Evolutionary conservation across 2,329 filamentous ascomycete species (phyloP), one percentile per base, ranked within the genome.

Genomic region (Xylariales sp.): DNA sequence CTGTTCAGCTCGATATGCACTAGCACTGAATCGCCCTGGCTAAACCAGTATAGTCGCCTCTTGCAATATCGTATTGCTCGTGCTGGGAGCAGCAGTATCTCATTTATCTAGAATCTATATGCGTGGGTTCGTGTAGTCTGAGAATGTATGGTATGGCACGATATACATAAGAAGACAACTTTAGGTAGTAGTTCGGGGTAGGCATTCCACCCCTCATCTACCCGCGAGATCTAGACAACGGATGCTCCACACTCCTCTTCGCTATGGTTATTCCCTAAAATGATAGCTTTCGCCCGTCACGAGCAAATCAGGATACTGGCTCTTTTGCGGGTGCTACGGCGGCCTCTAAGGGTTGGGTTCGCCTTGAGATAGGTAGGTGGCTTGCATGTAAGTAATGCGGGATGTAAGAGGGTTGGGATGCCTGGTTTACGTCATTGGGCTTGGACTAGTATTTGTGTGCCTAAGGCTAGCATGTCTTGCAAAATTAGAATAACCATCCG

Each of bases 141-240:
- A 43, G 39, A 59, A 14, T 41, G 18, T 36, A 34, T 43, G 59
- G 39, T 14, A 49, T 48, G 8, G 8, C 12, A 39, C 12, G 36
- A 23, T 32, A 28, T 57, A 12, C 39, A 57, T 48, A 2, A 16
- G 43, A 5, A 43, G 36, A 8, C 50, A 39, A 23, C 23, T 18
- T 62, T 39, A 7, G 52, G 53, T 58, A 48, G 62, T 50, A 64
- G 34, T 53, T 64, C 46, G 62, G 46, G 48, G 54, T 62, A 49
- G 52, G 23, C 16, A 36, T 36, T 54, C 50, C 61, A 23, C 61
- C 53, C 61, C 61, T 62, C 59, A 55, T 55, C 16, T 1, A 55
- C 59, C 34, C n/a, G 41, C 39, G 23, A 8, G 5, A 23, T 23
- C 23, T 23, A 23, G 32, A 49, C 34, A 5, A 48, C 30, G 12